Evolutionary conservation across 805 yeast genomes (phyloP).

Genomic region (Lachancea lanzarotensis): DNA sequence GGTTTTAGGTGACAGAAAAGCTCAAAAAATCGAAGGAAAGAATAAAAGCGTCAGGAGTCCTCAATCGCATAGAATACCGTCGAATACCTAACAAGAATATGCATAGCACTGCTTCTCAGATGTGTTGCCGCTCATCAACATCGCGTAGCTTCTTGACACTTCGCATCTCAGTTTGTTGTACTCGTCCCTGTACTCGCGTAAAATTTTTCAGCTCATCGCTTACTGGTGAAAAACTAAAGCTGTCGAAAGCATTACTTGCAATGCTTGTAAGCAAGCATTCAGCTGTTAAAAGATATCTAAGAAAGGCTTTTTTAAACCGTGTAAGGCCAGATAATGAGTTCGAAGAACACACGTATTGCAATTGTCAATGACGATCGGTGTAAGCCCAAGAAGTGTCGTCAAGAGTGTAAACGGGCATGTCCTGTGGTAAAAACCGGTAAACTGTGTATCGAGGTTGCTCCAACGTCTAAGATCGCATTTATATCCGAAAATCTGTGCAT

Average conservation of each 20-base stretch:
- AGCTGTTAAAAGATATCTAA: too few relatives aligned
- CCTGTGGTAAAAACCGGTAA: constrained; percentile 98
- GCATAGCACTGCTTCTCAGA: too few relatives aligned
- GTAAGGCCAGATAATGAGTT: constrained; percentile 26
- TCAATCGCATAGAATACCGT: too few relatives aligned
- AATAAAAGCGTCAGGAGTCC: too few relatives aligned
- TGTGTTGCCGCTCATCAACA: too few relatives aligned
- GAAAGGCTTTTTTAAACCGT: neutral
- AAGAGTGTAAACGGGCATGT: constrained; percentile 94
- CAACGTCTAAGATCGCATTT: constrained; percentile 86
- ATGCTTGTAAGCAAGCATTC: neutral
- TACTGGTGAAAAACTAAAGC: neutral
- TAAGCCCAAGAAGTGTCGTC: constrained; percentile 97
- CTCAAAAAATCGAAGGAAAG: too few relatives aligned
- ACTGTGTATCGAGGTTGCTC: constrained; percentile 92
- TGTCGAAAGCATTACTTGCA: neutral
- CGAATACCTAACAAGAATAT: too few relatives aligned
- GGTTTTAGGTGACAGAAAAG: too few relatives aligned
- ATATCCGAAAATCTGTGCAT: constrained; percentile 91
- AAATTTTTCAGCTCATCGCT: constrained; percentile 9
- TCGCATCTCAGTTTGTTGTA: neutral
- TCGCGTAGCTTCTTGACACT: too few relatives aligned
- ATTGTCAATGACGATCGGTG: constrained; percentile 91
- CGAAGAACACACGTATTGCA: constrained; percentile 76
- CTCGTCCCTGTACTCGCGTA: neutral